Evolutionary conservation across 164 flowering plant genomes (phyloP).

Genomic region (Vitis vinifera): DNA sequence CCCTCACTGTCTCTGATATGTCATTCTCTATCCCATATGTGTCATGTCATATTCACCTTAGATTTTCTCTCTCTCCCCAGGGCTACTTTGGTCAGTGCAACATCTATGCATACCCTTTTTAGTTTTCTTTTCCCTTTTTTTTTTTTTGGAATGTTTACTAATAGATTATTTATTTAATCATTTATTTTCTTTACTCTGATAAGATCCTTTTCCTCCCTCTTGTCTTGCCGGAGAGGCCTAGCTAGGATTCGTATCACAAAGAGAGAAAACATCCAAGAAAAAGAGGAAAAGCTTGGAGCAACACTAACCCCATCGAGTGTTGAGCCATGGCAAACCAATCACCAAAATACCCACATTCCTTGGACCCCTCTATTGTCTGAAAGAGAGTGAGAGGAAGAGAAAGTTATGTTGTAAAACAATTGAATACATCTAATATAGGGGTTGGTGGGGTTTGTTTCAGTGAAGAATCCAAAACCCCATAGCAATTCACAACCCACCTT

Average conservation of each 20-base stretch:
- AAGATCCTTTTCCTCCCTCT: not conserved
- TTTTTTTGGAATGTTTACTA: not conserved
- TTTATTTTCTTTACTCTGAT: no score
- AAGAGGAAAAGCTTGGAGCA: conserved; percentile 5
- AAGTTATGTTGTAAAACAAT: conserved; percentile 8
- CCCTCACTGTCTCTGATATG: conserved; percentile 19
- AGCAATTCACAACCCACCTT: conserved; percentile 4
- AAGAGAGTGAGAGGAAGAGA: conserved; percentile 17
- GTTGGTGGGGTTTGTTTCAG: conserved; percentile 23
- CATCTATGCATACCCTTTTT: not conserved
- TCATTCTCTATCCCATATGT: conserved; percentile 18
- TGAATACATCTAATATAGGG: not conserved
- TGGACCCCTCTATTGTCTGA: conserved; percentile 17
- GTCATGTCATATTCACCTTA: conserved; percentile 30
- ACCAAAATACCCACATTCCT: conserved; percentile 34
- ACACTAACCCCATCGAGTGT: conserved; percentile 16
- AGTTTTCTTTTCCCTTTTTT: not conserved
- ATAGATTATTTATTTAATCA: not conserved
- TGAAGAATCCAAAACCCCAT: conserved; percentile 13
- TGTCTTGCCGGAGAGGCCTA: not conserved
- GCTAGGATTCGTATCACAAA: conserved; percentile 21
- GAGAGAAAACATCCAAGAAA: conserved; percentile 6
- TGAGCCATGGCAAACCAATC: conserved; percentile 25
- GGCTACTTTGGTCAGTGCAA: conserved; percentile 9
- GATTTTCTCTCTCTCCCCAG: conserved; percentile 18